phyloP scores from a whole-genome alignment of 257 asterid species.

The Forsythia viridissima region DNA sequence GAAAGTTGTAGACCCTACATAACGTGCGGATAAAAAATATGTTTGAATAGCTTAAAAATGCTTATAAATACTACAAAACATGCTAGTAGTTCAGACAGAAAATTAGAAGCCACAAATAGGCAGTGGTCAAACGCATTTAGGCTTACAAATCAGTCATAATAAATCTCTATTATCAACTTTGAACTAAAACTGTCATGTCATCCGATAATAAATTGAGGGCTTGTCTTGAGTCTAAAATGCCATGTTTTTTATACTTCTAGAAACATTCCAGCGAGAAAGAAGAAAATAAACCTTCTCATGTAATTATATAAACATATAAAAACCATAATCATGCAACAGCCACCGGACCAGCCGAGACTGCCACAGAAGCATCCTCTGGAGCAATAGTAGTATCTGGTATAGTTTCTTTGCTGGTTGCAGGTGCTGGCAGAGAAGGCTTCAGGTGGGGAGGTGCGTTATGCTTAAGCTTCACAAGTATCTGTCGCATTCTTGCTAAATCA shows the following conservation, averaged over 20 bases:
- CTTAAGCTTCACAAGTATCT: slow-evolving; percentile 67
- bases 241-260: not conserved
- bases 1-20: no score
- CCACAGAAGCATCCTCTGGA: slow-evolving; percentile 27
- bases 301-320: not conserved
- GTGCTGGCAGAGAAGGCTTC: slow-evolving; percentile 45
- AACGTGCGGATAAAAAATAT: no score
- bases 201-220: not conserved
- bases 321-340: slow-evolving; percentile 48
- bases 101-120: no score
- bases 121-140: no score
- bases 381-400: slow-evolving; percentile 22
- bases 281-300: not conserved
- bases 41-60: no score
- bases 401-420: slow-evolving; percentile 24
- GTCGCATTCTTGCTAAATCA: slow-evolving; percentile 74
- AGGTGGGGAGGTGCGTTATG: slow-evolving; percentile 74
- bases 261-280: not conserved
- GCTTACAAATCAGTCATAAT: not conserved
- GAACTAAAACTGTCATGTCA: not conserved
- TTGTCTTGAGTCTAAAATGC: not conserved
- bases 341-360: slow-evolving; percentile 35
- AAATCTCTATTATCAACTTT: not conserved
- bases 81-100: no score
- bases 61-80: no score